A percentile compares a stretch with the other conserved stretches of the same genome.
Evolutionary conservation across 768 basidiomycete species (phyloP).

Genomic region (Xerocomus spinulosus): DNA sequence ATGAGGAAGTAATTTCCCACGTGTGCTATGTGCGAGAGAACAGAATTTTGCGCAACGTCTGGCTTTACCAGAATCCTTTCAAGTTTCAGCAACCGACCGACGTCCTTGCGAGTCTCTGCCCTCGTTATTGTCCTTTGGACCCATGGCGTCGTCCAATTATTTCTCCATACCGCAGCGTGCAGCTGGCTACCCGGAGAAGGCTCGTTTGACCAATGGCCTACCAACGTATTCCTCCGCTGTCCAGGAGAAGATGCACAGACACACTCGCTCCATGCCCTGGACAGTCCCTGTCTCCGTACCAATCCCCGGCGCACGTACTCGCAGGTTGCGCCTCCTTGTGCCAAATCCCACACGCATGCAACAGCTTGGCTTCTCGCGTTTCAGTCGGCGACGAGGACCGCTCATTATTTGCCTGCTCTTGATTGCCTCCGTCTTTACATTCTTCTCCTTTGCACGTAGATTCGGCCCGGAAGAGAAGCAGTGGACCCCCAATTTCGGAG

Average conservation of each 20-base stretch:
- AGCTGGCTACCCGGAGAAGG: conserved; percentile 44
- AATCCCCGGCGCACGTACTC: conserved; percentile 55
- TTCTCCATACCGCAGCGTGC: conserved; percentile 43
- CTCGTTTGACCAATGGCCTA: conserved; percentile 39
- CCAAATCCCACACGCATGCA: conserved; percentile 61
- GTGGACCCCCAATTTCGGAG: conserved; percentile 57
- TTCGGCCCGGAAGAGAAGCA: conserved; percentile 58
- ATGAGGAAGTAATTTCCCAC: conserved; percentile 27
- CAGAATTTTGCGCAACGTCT: conserved; percentile 16
- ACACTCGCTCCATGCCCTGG: conserved; percentile 47
- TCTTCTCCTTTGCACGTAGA: conserved; percentile 57
- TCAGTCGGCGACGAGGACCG: conserved; percentile 56
- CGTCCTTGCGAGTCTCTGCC: conserved; percentile 9
- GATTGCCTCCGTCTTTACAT: conserved; percentile 44
- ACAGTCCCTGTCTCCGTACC: conserved; percentile 54
- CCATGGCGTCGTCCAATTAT: conserved; percentile 46
- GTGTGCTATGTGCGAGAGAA: background rate
- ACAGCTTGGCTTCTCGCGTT: conserved; percentile 49
- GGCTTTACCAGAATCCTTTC: conserved; percentile 4
- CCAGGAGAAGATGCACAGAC: conserved; percentile 60
- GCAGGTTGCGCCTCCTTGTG: conserved; percentile 51
- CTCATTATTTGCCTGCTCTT: conserved; percentile 47
- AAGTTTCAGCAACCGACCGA: conserved; percentile 9
- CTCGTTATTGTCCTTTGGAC: conserved; percentile 12
- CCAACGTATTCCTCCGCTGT: conserved; percentile 54